Base-by-base conservation (phyloP, 495 filamentous ascomycete species). In the Glonium stellatum region DNA sequence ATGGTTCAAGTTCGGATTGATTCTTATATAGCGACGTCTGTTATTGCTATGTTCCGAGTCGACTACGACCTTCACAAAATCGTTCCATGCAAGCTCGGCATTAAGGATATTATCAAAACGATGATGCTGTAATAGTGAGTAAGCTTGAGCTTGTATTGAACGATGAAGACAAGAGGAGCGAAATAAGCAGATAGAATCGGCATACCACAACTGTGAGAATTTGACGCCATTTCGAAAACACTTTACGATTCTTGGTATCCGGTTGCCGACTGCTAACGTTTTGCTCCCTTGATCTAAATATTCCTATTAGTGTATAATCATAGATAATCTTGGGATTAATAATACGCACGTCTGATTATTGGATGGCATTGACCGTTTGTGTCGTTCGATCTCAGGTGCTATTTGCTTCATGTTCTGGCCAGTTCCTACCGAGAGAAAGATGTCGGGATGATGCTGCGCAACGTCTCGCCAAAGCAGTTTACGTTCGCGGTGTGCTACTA, bases 351-450 rank as follows among this genome's bases (percentile, higher is more conserved):
- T 6, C 3, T 31, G 27, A 31, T 6, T 31, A 2, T 31, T 2
- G 6, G 27, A 6, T 31, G 27, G 27, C 27, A 31, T 31, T 31
- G 27, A 31, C 27, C 27, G 27, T 6, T 6, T 31, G 27, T 31
- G 27, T 31, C 27, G 27, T 31, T 31, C 27, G 27, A 31, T 31
- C 27, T 31, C 27, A 6, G 27, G 27, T 31, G 27, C 27, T 6
- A 31, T 31, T 31, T 31, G 27, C 6, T 31, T 53, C 2, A 46
- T 6, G 27, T 31, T 31, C 27, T 31, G 47, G 12, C 66, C 60
- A n/a, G 75, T 76, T 9, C 75, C 75, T 13, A 77, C 60, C 0
- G 75, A 77, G 2, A 77, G 62, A 9, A 77, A 50, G 19, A 77
- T 64, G 55, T 77, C 74, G 1, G 75, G 75, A 42, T 65, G 59